Base-by-base conservation (phyloP, 768 basidiomycete species). In the Lentinula boryana region DNA sequence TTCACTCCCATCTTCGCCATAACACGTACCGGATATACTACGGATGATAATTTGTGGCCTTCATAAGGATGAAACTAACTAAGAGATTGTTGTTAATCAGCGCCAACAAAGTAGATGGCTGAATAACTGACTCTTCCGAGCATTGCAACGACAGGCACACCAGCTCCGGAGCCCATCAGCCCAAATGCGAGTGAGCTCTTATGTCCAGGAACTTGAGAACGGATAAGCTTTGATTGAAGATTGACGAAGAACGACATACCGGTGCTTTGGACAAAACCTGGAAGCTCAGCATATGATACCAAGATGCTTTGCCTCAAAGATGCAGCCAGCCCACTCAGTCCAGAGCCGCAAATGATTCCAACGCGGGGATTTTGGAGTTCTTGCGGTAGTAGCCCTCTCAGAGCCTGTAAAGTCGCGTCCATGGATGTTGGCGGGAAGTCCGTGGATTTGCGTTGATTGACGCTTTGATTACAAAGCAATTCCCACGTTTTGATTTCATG, bases 331-430 rank as follows among this genome's bases (percentile, higher is more conserved):
- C 89, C 91, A 67, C 85, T 85, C 55, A 95, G 76, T 3, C 94
- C 93, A 1, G 89, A 91, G 60, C 94, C 93, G 70, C 93, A 95
- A 31, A 95, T 85, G 66, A 95, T 91, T 18, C 88, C 93, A 16
- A 93, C 82, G 36, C 76, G 77, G 9, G 93, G 93, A n/a, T 60
- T 68, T 31, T 72, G 76, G 8, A 88, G 79, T 12, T 67, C 66
- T 16, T 60, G 51, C 1, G 76, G 76, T 16, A 78, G 64, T 23
- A 51, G 41, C 67, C 48, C 74, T 73, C 10, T 70, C 70, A 40
- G 60, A 66, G 40, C 60, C 44, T 6, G 59, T 32, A 44, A 32
- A 33, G 50, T 51, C n/a, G 36, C 74, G 71, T 0, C 71, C 54
- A 56, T 56, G 21, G 12, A 13, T 44, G 13, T 38, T 38, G 36